Percentiles rank a stretch among this genome's conserved stretches.
Conservation (phyloP, 2,329 filamentous ascomycete genomes). For the Scytalidium lignicola region DNA sequence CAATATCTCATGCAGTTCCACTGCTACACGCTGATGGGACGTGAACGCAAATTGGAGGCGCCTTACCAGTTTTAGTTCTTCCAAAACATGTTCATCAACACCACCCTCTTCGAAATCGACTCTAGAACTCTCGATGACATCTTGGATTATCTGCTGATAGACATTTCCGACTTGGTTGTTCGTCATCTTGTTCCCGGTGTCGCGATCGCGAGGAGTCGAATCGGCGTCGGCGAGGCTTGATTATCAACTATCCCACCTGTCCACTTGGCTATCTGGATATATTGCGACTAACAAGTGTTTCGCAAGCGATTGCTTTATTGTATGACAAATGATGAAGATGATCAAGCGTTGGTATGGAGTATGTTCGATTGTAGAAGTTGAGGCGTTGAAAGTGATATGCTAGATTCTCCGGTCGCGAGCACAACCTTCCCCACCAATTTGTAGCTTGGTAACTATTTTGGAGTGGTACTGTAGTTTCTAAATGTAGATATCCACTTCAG, state of each 20-base stretch:
- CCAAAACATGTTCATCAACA: constrained; percentile 78
- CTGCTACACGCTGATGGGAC: neutral
- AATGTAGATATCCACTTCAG: neutral
- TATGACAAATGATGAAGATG: neutral
- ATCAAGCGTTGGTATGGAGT: neutral
- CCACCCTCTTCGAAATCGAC: constrained; percentile 97
- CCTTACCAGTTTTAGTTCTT: constrained; percentile 83
- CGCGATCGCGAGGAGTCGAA: constrained; percentile 4
- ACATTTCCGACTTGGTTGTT: constrained; percentile 54
- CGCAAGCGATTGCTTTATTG: neutral
- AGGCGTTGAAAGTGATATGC: neutral
- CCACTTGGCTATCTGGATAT: neutral
- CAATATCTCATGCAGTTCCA: neutral
- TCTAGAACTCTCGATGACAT: constrained; percentile 86
- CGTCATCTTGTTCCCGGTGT: constrained; percentile 21
- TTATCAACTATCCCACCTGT: neutral
- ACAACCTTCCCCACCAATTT: constrained; percentile 6
- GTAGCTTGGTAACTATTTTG: constrained; percentile 11
- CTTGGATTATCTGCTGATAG: constrained; percentile 72
- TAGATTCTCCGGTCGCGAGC: neutral
- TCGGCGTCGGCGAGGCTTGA: constrained; percentile 1
- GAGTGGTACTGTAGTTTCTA: constrained; percentile 4
- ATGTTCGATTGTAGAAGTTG: neutral
- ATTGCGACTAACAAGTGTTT: neutral
- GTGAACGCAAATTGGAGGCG: constrained; percentile 1